These are phyloP conservation scores for Tolypocladium guangdongense DNA, from an alignment of 2,329 filamentous ascomycete genomes.

Conservation along the genomic window DNA sequence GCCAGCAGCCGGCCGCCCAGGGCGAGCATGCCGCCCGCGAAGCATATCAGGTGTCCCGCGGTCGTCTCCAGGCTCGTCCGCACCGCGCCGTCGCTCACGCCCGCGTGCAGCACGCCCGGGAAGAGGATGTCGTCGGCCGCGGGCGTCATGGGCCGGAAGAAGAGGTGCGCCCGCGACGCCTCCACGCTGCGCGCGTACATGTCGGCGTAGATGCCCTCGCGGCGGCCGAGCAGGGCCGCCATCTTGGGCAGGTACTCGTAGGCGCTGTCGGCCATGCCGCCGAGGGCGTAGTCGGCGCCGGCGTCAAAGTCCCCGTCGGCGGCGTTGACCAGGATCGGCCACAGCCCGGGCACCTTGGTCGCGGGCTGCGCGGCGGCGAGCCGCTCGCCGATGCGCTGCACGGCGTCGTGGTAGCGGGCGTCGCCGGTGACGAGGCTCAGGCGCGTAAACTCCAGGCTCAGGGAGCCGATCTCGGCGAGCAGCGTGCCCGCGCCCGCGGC, in stretches of 20 bases:
- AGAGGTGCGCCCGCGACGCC: constrained; percentile 47
- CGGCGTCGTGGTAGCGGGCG: constrained; percentile 62
- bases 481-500: constrained; percentile 18
- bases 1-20: constrained; percentile 48
- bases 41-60: constrained; percentile 50
- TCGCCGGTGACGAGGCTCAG: constrained; percentile 60
- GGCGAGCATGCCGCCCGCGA: constrained; percentile 53
- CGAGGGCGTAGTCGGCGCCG: constrained; percentile 34
- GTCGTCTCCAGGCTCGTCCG: constrained; percentile 30
- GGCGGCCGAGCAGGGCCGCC: constrained; percentile 53
- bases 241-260: constrained; percentile 54
- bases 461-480: constrained; percentile 53
- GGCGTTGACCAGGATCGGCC: constrained; percentile 55
- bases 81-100: constrained; percentile 26
- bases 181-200: constrained; percentile 55
- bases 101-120: constrained; percentile 28
- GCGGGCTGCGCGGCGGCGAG: constrained; percentile 54
- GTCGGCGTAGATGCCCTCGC: constrained; percentile 43
- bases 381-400: constrained; percentile 56
- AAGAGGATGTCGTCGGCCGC: constrained; percentile 53
- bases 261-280: constrained; percentile 41
- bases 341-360: constrained; percentile 64
- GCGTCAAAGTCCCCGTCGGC: constrained; percentile 32
- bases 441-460: constrained; percentile 62
- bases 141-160: constrained; percentile 60